Base-by-base conservation (phyloP, 2,329 filamentous ascomycete species). In the Calonectria pseudoturangicola region DNA sequence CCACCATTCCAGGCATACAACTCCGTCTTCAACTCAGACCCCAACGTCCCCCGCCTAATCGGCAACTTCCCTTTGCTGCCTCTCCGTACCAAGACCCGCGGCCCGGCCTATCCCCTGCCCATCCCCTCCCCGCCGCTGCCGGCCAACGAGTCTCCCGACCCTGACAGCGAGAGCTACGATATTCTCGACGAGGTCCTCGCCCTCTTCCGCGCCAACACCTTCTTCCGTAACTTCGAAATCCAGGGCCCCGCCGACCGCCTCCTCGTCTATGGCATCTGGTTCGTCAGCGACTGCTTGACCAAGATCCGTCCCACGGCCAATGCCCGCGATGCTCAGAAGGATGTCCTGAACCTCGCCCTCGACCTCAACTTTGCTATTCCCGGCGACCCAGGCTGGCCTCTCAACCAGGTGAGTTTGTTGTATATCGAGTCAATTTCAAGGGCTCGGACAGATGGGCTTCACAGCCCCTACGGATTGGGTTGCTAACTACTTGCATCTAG, bases 141-240 rank as follows among this genome's bases (percentile, higher is more conserved):
- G 43, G 87, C 91, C 74, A 80, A 87, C 84, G 90, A 92, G 85
- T 92, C 88, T 79, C 93, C 88, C 80, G 95, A 98, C 84, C 93
- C 95, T 63, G 95, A 97, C 84, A 93, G 92, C 85, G 95, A 98
- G 85, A 96, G 94, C 81, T 98, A 98, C 89, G 97, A 99, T 87
- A 94, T 97, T 74, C 91, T 98, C 68, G 97, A 99, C 86, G 97
- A 99, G 88, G 92, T 97, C 65, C 90, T 99, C 68, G 90, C 93
- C 15, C 91, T 98, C 63, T 99, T 98, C 90, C 95, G 97, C 76
- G 96, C 97, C 81, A 98, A 99, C 88, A 98, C 96, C 73, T 96
- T 99, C 86, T 99, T 98, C 90, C 94, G 97, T 81, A 99, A 98
- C 90, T 99, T 99, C 81, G 97, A 98, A 89, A 98, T 98, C 88